Percentiles rank a stretch among this genome's conserved stretches.
phyloP scores from a whole-genome alignment of 2,329 filamentous ascomycete species.

The Ceratocystis diversiconidia region DNA sequence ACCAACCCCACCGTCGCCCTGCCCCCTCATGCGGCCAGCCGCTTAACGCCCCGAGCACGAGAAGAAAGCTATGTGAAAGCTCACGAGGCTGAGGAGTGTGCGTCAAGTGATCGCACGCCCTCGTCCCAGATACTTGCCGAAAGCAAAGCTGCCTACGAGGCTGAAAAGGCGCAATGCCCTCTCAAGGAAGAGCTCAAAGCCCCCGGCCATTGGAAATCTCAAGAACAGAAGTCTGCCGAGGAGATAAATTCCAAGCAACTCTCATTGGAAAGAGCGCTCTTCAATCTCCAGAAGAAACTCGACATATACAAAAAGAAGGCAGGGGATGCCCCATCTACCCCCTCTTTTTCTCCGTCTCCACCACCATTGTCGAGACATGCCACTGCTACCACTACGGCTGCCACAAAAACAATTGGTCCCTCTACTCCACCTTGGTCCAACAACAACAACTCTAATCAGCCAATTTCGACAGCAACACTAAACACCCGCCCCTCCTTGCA shows the following conservation, averaged over 20 bases:
- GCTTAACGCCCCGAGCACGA: neutral
- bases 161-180: neutral
- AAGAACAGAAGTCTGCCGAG: neutral
- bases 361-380: neutral
- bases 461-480: conserved; percentile 5
- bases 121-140: neutral
- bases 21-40: neutral
- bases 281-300: neutral
- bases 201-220: neutral
- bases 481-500: neutral
- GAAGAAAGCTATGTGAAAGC: neutral
- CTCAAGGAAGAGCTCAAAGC: neutral
- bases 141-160: neutral
- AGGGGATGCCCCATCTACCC: neutral
- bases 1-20: neutral
- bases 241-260: neutral
- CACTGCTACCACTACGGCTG: neutral
- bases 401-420: neutral
- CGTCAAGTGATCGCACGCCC: conserved; percentile 1
- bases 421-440: neutral
- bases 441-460: conserved; percentile 5
- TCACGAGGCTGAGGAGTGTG: neutral
- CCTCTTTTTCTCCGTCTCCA: neutral
- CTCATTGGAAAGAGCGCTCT: neutral
- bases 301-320: neutral